Evolutionary conservation across 805 yeast genomes (phyloP), one percentile per base, ranked within the genome.

Genomic region (Teunomyces gatunensis): DNA sequence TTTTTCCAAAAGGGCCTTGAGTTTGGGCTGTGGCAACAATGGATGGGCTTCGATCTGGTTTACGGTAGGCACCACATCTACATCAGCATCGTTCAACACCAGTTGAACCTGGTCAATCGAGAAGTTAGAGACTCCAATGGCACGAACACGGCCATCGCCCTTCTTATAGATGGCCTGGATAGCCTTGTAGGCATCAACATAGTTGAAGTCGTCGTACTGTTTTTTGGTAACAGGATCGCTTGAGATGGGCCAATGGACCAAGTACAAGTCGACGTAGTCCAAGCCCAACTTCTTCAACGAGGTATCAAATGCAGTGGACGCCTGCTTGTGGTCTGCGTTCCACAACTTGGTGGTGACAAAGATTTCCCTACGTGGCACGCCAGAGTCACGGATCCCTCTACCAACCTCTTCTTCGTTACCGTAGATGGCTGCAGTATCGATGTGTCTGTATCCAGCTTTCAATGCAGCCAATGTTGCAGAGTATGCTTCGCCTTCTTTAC

Each of bases 241-340:
- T 10, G 85, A 71, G 36, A 79, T 78, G 5, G 96, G 96, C 95
- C 95, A 89, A 67, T 89, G 96, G 63, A 88, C 77, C 60, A 89
- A 74, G 61, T 83, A 83, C 49, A 89, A 69, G 61, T 89, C 96
- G 45, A 89, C 85, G 58, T 89, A 89, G 44, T 85, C 92, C 55
- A 87, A 59, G 0, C 83, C 83, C 51, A 88, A 72, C 58, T 83
- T 80, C 55, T 74, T 57, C 58, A 88, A 72, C 5, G 91, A 84
- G 43, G 67, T 69, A 9, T 80, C 75, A 35, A 87, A 65, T 9
- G 85, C 86, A 17, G 60, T 68, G 30, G 60, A 78, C 10, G 83
- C 83, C 48, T 73, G 63, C 51, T 72, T 61, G 69, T 81, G 83
- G 54, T 75, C 74, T 11, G 80, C 69, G 49, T 75, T 70, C 83